These are phyloP conservation scores for Penstemon barbatus DNA, from an alignment of 257 asterid species.

Conservation along the genomic window DNA sequence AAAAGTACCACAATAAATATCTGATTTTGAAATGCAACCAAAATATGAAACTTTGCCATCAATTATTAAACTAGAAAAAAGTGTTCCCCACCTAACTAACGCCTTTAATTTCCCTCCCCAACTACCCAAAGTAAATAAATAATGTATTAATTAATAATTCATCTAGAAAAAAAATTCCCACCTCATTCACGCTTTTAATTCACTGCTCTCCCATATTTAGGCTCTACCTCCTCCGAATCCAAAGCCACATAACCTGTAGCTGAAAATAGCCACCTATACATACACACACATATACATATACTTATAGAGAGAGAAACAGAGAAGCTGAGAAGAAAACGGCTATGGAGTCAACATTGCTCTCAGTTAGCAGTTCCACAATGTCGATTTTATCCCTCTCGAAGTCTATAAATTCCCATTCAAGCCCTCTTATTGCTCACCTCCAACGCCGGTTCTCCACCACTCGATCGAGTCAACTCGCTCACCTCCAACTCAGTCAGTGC, in stretches of 20 bases:
- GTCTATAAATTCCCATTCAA: constrained; percentile 45
- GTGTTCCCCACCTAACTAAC: background rate
- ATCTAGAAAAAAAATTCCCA: too few relatives aligned
- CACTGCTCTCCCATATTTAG: background rate
- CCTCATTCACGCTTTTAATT: too few relatives aligned
- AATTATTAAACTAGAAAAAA: background rate
- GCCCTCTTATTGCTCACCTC: constrained; percentile 47
- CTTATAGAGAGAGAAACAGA: constrained; percentile 8
- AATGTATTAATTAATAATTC: background rate
- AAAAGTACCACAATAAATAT: too few relatives aligned
- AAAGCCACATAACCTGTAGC: constrained; percentile 20
- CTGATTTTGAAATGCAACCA: too few relatives aligned
- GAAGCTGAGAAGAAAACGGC: constrained; percentile 23
- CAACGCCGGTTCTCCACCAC: constrained; percentile 48
- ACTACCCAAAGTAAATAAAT: background rate
- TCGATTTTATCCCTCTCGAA: constrained; percentile 44
- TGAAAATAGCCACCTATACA: constrained; percentile 16
- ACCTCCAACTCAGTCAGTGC: constrained; percentile 37
- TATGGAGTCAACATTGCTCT: constrained; percentile 63
- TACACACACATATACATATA: background rate
- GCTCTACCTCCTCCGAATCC: background rate
- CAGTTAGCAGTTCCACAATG: constrained; percentile 39
- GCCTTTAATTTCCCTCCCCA: background rate
- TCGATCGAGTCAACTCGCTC: constrained; percentile 43
- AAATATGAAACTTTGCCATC: too few relatives aligned